Conservation (phyloP, 805 yeast species). For the Teunomyces funiuensis region DNA sequence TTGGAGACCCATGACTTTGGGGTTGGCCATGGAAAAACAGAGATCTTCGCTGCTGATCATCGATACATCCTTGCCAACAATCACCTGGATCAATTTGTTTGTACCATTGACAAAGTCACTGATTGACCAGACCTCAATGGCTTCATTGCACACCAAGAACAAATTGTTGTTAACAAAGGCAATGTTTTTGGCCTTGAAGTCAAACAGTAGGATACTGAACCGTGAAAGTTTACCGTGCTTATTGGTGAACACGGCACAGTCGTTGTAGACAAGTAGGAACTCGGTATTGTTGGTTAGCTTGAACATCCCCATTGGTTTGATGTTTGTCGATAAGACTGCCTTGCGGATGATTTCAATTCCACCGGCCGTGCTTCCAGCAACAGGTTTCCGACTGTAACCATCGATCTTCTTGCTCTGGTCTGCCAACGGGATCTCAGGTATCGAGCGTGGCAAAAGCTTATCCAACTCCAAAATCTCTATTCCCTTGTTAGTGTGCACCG, state of each 20-base stretch:
- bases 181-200: constrained; percentile 37
- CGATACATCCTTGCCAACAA: constrained; percentile 65
- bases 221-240: constrained; percentile 54
- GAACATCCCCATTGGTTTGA: constrained; percentile 63
- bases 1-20: constrained; percentile 60
- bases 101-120: constrained; percentile 44
- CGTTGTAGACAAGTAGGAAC: constrained; percentile 65
- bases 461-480: constrained; percentile 65
- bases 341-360: constrained; percentile 42
- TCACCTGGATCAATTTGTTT: constrained; percentile 60
- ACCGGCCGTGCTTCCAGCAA: constrained; percentile 5
- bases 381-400: constrained; percentile 26
- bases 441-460: constrained; percentile 53
- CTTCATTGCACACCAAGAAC: constrained; percentile 58
- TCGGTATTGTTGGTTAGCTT: constrained; percentile 51
- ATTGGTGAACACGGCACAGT: constrained; percentile 66
- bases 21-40: constrained; percentile 58
- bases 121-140: constrained; percentile 67
- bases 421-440: constrained; percentile 48
- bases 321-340: constrained; percentile 35
- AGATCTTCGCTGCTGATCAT: constrained; percentile 23
- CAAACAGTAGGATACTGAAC: constrained; percentile 42
- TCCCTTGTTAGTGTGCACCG: constrained; percentile 66
- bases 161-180: constrained; percentile 34
- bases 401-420: constrained; percentile 26